A percentile compares a stretch with the other conserved stretches of the same genome.
These are phyloP conservation scores for Ogataea trehaloabstinens DNA, from an alignment of 805 yeast species.

Conservation along the genomic window DNA sequence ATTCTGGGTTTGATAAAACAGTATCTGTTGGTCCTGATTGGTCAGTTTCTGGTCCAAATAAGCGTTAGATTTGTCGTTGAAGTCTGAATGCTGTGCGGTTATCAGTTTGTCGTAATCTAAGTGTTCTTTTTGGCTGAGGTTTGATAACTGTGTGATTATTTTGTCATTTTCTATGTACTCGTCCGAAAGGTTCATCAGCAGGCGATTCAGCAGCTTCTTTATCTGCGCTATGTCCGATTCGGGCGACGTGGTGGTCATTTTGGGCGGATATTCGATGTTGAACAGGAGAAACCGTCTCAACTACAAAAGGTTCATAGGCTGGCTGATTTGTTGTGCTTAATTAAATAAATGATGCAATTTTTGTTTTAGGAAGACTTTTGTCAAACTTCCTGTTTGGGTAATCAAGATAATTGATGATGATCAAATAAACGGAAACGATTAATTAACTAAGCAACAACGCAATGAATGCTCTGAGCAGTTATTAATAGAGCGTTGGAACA, in stretches of 20 bases:
- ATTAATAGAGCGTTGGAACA: too few species aligned
- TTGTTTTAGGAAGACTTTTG: too few species aligned
- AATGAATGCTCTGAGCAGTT: too few species aligned
- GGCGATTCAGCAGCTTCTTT: constrained; percentile 24
- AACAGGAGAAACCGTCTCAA: too few species aligned
- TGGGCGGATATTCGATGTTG: too few species aligned
- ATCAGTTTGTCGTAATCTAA: constrained; percentile 10
- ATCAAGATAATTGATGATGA: too few species aligned
- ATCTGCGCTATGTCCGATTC: constrained; percentile 19
- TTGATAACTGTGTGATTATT: constrained; percentile 14
- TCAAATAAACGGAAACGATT: too few species aligned
- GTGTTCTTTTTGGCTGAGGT: constrained; percentile 8
- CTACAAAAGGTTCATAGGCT: too few species aligned
- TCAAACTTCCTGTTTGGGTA: too few species aligned
- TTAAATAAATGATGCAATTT: too few species aligned
- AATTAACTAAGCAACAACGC: too few species aligned
- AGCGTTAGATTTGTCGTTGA: not conserved
- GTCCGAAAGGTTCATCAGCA: constrained; percentile 29
- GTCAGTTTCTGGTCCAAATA: constrained; percentile 5
- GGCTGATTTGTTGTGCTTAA: too few species aligned
- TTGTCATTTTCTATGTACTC: constrained; percentile 24
- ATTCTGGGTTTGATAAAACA: constrained; percentile 25
- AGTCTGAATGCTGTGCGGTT: not conserved
- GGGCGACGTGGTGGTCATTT: constrained; percentile 2
- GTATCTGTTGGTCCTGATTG: constrained; percentile 16